Percentiles rank a stretch among this genome's conserved stretches.
phyloP scores from a whole-genome alignment of 495 filamentous ascomycete genomes.

The Penicillium tannophilum region DNA sequence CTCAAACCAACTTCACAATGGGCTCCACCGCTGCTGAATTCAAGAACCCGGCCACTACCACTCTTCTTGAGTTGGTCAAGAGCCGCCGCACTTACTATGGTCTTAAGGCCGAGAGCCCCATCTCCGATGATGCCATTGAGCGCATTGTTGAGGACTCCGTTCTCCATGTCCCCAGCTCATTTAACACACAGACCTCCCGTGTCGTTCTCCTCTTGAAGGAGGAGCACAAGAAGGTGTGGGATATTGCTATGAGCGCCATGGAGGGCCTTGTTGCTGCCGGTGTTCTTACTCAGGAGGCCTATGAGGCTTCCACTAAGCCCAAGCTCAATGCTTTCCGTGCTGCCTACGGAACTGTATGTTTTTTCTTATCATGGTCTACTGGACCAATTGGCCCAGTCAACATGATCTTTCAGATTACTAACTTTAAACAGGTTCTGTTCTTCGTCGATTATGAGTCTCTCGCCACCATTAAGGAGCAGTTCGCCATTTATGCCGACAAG shows the following conservation, averaged over 20 bases:
- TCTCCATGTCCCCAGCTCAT: conserved; percentile 51
- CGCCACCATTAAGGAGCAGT: conserved; percentile 44
- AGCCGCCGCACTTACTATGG: conserved; percentile 47
- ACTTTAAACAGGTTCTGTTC: conserved; percentile 44
- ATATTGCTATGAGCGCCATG: conserved; percentile 45
- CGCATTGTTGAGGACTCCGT: conserved; percentile 45
- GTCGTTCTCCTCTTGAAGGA: conserved; percentile 50
- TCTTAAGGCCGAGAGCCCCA: conserved; percentile 47
- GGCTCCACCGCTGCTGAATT: conserved; percentile 34
- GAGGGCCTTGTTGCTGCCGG: conserved; percentile 44
- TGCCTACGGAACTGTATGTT: conserved; percentile 52
- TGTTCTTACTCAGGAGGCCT: conserved; percentile 40
- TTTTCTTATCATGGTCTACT: not conserved
- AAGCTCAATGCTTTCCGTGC: conserved; percentile 45
- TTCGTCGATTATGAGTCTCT: conserved; percentile 49
- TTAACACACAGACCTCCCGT: conserved; percentile 57
- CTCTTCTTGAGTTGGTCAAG: conserved; percentile 45
- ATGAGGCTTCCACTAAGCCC: conserved; percentile 43
- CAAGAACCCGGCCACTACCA: conserved; percentile 43
- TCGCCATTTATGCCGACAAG: conserved; percentile 49
- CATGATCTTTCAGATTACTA: not conserved
- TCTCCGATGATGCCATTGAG: conserved; percentile 43
- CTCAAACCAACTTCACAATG: conserved; percentile 26
- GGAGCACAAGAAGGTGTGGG: conserved; percentile 57
- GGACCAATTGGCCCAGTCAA: not conserved